Evolutionary conservation across 2,329 filamentous ascomycete genomes (phyloP).

Genomic region (Acrocalymma vagum): DNA sequence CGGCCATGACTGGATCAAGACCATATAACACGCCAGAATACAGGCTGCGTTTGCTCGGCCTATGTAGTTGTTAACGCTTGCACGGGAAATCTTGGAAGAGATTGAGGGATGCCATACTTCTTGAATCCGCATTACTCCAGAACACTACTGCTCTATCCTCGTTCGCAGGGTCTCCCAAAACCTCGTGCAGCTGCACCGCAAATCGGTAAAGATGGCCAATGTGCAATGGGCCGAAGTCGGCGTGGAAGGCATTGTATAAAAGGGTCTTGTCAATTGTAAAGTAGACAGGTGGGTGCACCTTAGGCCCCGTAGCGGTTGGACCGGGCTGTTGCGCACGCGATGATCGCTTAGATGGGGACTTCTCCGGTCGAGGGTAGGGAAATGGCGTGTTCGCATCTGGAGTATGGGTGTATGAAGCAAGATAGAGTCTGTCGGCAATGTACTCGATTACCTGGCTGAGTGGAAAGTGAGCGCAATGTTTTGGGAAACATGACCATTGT

Average conservation of each 20-base stretch:
- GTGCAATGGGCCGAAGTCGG: conserved; percentile 96
- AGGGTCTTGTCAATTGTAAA: conserved; percentile 94
- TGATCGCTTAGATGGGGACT: conserved; percentile 79
- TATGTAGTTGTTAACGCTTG: conserved; percentile 47
- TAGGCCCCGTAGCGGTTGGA: conserved; percentile 62
- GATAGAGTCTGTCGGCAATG: conserved; percentile 84
- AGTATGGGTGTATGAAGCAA: conserved; percentile 86
- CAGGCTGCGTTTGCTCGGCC: conserved; percentile 93
- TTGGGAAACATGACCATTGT: conserved; percentile 31
- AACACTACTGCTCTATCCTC: conserved; percentile 92
- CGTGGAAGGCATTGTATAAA: conserved; percentile 97
- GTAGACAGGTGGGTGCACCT: conserved; percentile 77
- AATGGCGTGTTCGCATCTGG: conserved; percentile 86
- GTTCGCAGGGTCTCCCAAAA: conserved; percentile 89
- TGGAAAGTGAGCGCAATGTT: conserved; percentile 26
- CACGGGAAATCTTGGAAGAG: neutral
- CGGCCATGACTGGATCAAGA: conserved; percentile 96
- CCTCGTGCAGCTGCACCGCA: conserved; percentile 93
- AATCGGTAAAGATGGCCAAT: conserved; percentile 98
- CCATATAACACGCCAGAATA: conserved; percentile 97
- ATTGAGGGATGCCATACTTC: conserved; percentile 68
- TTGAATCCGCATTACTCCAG: conserved; percentile 90
- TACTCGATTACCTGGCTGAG: conserved; percentile 23
- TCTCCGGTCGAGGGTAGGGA: conserved; percentile 75
- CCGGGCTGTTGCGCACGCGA: conserved; percentile 71